Evolutionary conservation across 768 basidiomycete genomes (phyloP).

Genomic region (Leccinum disarticulatum): DNA sequence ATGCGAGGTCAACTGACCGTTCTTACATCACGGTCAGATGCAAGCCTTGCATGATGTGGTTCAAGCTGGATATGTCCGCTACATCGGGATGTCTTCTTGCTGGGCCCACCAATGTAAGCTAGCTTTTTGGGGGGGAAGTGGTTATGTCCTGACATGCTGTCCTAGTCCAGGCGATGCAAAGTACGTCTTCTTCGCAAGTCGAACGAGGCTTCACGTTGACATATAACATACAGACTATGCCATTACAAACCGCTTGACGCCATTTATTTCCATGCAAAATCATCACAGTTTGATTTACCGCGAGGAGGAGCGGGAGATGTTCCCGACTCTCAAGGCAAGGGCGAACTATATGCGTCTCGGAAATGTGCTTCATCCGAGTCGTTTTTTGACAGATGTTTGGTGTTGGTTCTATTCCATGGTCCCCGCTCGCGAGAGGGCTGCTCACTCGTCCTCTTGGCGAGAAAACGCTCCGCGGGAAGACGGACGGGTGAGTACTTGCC

Average conservation of each 20-base stretch:
- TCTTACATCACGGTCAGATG: slow-evolving; percentile 33
- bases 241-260: slow-evolving; percentile 43
- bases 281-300: slow-evolving; percentile 56
- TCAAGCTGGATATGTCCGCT: slow-evolving; percentile 47
- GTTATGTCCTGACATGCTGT: slow-evolving; percentile 3
- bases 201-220: background rate
- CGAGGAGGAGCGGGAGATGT: slow-evolving; percentile 61
- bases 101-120: slow-evolving; percentile 40
- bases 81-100: slow-evolving; percentile 45
- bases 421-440: slow-evolving; percentile 4
- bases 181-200: slow-evolving; percentile 21
- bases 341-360: slow-evolving; percentile 24
- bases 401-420: slow-evolving; percentile 8
- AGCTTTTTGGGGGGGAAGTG: background rate
- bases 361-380: slow-evolving; percentile 42
- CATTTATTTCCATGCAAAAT: slow-evolving; percentile 68
- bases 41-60: slow-evolving; percentile 54
- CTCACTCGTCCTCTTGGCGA: slow-evolving; percentile 5
- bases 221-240: slow-evolving; percentile 36
- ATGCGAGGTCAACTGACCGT: background rate
- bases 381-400: slow-evolving; percentile 34
- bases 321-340: slow-evolving; percentile 41
- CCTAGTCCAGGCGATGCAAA: slow-evolving; percentile 41
- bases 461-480: slow-evolving; percentile 5
- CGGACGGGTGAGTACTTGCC: background rate